Base-by-base conservation (phyloP, 2,329 filamentous ascomycete genomes). In the Scedosporium aurantiacum region DNA sequence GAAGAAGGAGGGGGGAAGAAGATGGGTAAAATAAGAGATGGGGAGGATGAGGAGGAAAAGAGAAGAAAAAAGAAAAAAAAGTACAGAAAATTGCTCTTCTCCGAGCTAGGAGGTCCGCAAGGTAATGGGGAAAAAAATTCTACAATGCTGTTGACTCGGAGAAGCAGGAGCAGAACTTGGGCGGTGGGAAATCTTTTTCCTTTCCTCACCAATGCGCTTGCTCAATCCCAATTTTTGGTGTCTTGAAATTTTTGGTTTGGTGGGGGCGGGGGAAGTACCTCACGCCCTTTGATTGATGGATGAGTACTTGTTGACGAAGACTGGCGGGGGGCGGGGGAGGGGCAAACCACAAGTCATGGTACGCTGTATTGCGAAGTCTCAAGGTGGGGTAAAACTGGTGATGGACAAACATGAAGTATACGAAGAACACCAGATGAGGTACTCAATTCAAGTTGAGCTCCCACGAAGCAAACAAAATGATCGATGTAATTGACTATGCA, bases 241-340 rank as follows among this genome's bases (percentile, higher is more conserved):
- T 37, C 32, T 37, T 37, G 2, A 1, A 37, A 37, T 3, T 37
- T 37, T 12, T 37, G 32, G 32, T 37, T 37, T 37, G 32, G 32
- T 37, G 32, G 32, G 32, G 32, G 32, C 32, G 32, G 32, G 32
- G 32, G 32, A 37, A 37, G 32, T 37, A 37, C 32, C 32, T 37
- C 32, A 10, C 32, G 8, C 32, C 32, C 32, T 37, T 37, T 37
- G 10, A 37, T 37, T 37, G 32, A 14, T 37, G 10, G 32, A 14
- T 2, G 2, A 4, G 32, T 37, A 37, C 32, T 37, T 37, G 10
- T 27, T 27, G 14, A 12, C 55, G n/a, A 55, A 27, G 27, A 21
- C 40, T 58, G 56, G 56, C 56, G 56, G 56, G 56, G 56, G 56
- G 56, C 56, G 56, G 56, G 55, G 56, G 56, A 58, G 56, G 56